Evolutionary conservation across 1,139 yeast species (phyloP).

Genomic region (Sugiyamaella neomexicana): DNA sequence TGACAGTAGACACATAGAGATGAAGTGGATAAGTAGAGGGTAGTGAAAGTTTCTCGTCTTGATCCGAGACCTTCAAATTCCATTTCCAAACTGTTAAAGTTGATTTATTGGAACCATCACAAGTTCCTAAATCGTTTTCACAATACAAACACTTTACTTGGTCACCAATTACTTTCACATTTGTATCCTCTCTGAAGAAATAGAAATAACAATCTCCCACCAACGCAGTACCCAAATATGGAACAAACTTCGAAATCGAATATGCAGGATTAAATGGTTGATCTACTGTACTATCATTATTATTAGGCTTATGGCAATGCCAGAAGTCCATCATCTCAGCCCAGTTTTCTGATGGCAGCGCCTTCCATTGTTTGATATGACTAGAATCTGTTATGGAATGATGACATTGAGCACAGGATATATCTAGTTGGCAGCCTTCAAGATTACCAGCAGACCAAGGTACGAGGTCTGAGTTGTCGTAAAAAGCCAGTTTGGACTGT

Average conservation of each 20-base stretch:
- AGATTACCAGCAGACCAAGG: constrained; percentile 31
- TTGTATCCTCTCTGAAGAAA: constrained; percentile 39
- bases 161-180: constrained; percentile 3
- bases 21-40: constrained; percentile 25
- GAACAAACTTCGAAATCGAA: constrained; percentile 45
- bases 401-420: constrained; percentile 21
- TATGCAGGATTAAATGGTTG: constrained; percentile 29
- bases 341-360: constrained; percentile 93
- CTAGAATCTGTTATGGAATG: constrained; percentile 15
- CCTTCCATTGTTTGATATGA: constrained; percentile 39
- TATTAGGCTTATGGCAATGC: constrained; percentile 92
- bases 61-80: constrained; percentile 46
- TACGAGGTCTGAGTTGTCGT: constrained; percentile 21
- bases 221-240: constrained; percentile 48
- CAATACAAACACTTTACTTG: constrained; percentile 24
- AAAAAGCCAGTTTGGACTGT: constrained; percentile 15
- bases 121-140: constrained; percentile 21
- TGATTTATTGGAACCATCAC: constrained; percentile 19
- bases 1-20: constrained; percentile 31
- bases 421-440: not conserved
- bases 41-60: constrained; percentile 19
- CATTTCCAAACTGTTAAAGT: constrained; percentile 58
- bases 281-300: constrained; percentile 32
- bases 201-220: constrained; percentile 62
- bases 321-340: constrained; percentile 94